These are phyloP conservation scores for Entonaema liquescens DNA, from an alignment of 495 filamentous ascomycete genomes.

Conservation along the genomic window DNA sequence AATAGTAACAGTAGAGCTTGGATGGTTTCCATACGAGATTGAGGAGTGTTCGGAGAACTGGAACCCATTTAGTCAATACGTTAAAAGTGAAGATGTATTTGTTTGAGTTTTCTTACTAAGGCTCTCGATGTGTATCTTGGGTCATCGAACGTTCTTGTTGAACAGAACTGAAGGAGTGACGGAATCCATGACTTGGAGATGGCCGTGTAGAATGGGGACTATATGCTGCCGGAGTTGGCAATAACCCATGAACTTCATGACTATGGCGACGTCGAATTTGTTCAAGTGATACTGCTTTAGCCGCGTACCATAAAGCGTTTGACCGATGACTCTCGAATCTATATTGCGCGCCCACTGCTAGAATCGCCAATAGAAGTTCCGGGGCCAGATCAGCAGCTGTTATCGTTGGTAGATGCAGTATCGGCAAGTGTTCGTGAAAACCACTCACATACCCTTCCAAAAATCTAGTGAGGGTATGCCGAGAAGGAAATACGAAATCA, in stretches of 20 bases:
- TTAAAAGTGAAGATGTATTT: neutral
- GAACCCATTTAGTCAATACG: conserved; percentile 33
- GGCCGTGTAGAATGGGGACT: conserved; percentile 61
- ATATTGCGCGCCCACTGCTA: conserved; percentile 72
- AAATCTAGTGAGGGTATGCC: conserved; percentile 70
- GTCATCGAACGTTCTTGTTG: conserved; percentile 61
- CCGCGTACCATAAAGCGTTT: conserved; percentile 75
- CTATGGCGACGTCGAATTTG: conserved; percentile 63
- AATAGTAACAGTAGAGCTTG: conserved; percentile 66
- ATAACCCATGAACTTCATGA: conserved; percentile 58
- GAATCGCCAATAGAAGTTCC: conserved; percentile 70
- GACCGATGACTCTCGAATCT: conserved; percentile 73
- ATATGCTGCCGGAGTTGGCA: conserved; percentile 59
- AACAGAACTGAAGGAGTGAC: conserved; percentile 61
- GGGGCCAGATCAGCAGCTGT: conserved; percentile 61
- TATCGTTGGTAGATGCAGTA: conserved; percentile 72
- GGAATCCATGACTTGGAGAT: conserved; percentile 59
- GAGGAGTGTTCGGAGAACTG: conserved; percentile 61
- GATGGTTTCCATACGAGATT: conserved; percentile 63
- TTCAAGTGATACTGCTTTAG: conserved; percentile 61
- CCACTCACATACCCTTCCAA: conserved; percentile 73
- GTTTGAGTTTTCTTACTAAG: conserved; percentile 50
- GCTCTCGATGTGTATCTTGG: conserved; percentile 61
- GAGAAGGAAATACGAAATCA: conserved; percentile 70
- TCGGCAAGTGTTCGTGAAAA: conserved; percentile 74